Percentiles rank a stretch among this genome's conserved stretches.
Conservation (phyloP, 2,329 filamentous ascomycete genomes). For the Fusarium austroafricanum region DNA sequence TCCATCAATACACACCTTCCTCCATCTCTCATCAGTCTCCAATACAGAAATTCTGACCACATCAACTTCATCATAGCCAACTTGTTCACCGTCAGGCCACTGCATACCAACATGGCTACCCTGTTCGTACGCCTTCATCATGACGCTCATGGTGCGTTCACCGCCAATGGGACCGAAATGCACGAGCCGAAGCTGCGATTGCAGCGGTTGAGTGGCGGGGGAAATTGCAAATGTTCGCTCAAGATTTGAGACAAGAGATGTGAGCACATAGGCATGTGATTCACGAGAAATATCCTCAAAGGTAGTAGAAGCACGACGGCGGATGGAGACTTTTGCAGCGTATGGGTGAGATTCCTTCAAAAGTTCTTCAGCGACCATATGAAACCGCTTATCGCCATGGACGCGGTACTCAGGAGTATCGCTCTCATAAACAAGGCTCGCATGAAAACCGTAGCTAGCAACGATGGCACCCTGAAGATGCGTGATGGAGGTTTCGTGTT, state of each 20-base stretch:
- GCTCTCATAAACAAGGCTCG: conserved; percentile 88
- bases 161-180: conserved; percentile 77
- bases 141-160: conserved; percentile 78
- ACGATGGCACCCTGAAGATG: conserved; percentile 82
- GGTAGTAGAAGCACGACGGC: conserved; percentile 20
- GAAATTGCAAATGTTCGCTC: conserved; percentile 87
- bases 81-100: conserved; percentile 67
- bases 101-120: conserved; percentile 66
- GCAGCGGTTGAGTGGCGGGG: conserved; percentile 75
- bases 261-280: conserved; percentile 80
- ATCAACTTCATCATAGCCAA: conserved; percentile 79
- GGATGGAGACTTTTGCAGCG: conserved; percentile 56
- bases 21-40: conserved; percentile 79
- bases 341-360: conserved; percentile 68
- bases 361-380: conserved; percentile 83
- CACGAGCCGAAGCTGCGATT: conserved; percentile 77
- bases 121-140: conserved; percentile 72
- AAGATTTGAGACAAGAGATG: conserved; percentile 81
- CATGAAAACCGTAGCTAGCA: conserved; percentile 90
- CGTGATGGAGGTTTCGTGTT: conserved; percentile 50
- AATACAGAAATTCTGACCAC: conserved; percentile 73
- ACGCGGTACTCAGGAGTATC: conserved; percentile 85
- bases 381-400: conserved; percentile 81
- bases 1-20: conserved; percentile 91
- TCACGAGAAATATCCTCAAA: conserved; percentile 50